Percentiles rank a stretch among this genome's conserved stretches.
Evolutionary conservation across 2,329 filamentous ascomycete species (phyloP).

Genomic region (Sordariomycetes sp.): DNA sequence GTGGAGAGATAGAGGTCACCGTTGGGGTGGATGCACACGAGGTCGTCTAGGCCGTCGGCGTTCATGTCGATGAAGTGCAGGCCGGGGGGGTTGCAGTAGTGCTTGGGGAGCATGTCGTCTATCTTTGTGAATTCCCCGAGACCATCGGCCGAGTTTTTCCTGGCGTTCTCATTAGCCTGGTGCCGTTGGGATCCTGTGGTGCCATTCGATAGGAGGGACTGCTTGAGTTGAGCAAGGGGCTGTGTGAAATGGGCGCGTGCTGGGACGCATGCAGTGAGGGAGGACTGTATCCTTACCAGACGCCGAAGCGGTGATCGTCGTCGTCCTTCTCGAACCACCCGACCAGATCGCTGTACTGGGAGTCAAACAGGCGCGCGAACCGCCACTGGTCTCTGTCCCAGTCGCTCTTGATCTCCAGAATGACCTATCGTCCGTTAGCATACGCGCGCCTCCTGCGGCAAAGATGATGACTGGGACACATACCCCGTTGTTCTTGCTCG

Average conservation of each 20-base stretch:
- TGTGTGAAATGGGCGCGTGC: too few species aligned
- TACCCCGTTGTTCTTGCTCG: slow-evolving; percentile 7
- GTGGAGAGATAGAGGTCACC: slow-evolving; percentile 7
- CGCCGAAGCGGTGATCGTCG: neutral
- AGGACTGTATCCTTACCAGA: neutral
- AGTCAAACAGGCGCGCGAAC: slow-evolving; percentile 6
- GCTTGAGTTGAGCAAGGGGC: too few species aligned
- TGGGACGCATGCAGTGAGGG: too few species aligned
- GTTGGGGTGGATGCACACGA: slow-evolving; percentile 14
- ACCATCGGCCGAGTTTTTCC: slow-evolving; percentile 5
- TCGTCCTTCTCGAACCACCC: slow-evolving; percentile 8
- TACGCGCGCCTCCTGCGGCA: neutral
- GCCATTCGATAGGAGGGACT: too few species aligned
- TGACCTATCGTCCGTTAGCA: slow-evolving; percentile 1
- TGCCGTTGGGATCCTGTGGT: too few species aligned
- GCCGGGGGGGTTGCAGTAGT: slow-evolving; percentile 4
- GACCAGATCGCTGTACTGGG: slow-evolving; percentile 10
- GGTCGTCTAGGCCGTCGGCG: slow-evolving; percentile 14
- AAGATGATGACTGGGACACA: neutral
- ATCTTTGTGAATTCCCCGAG: slow-evolving; percentile 9
- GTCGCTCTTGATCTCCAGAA: slow-evolving; percentile 6
- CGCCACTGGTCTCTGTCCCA: slow-evolving; percentile 9
- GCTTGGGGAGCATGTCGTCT: slow-evolving; percentile 5
- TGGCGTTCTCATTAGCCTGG: neutral
- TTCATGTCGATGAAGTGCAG: slow-evolving; percentile 6